Evolutionary conservation across 2,329 filamentous ascomycete genomes (phyloP).

Genomic region (Apiospora phragmitis): DNA sequence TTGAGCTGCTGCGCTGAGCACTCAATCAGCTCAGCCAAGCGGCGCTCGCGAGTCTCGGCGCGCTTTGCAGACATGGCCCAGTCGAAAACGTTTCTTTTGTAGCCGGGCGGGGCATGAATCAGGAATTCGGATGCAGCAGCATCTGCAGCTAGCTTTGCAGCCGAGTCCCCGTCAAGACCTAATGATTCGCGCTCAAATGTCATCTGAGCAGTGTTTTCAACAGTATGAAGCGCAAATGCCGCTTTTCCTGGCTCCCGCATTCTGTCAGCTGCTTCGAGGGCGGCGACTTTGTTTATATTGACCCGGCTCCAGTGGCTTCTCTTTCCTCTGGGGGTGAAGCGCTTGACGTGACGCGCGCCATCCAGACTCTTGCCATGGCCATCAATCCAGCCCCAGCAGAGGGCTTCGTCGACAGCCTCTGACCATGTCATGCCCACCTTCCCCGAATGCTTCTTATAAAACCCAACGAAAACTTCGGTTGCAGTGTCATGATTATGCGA

Average conservation of each 20-base stretch:
- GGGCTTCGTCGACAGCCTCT: constrained; percentile 53
- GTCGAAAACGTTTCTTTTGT: constrained; percentile 11
- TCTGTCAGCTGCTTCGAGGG: constrained; percentile 41
- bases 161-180: constrained; percentile 1
- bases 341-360: constrained; percentile 47
- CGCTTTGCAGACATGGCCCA: constrained; percentile 17
- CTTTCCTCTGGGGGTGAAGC: constrained; percentile 56
- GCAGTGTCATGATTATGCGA: constrained; percentile 10
- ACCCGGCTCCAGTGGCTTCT: constrained; percentile 59
- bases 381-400: constrained; percentile 65
- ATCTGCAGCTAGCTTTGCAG: neutral
- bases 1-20: constrained; percentile 3
- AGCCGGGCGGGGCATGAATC: constrained; percentile 9
- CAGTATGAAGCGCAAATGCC: constrained; percentile 12
- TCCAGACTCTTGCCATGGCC: constrained; percentile 49
- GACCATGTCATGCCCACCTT: constrained; percentile 15
- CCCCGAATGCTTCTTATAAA: constrained; percentile 16
- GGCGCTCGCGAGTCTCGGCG: constrained; percentile 14
- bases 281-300: constrained; percentile 53
- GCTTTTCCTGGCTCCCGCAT: constrained; percentile 36
- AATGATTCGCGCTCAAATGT: constrained; percentile 12
- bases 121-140: constrained; percentile 9
- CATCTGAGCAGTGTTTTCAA: constrained; percentile 16
- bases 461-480: constrained; percentile 15
- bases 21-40: constrained; percentile 13